phyloP scores from a whole-genome alignment of 495 filamentous ascomycete species.

The Rhypophila decipiens region DNA sequence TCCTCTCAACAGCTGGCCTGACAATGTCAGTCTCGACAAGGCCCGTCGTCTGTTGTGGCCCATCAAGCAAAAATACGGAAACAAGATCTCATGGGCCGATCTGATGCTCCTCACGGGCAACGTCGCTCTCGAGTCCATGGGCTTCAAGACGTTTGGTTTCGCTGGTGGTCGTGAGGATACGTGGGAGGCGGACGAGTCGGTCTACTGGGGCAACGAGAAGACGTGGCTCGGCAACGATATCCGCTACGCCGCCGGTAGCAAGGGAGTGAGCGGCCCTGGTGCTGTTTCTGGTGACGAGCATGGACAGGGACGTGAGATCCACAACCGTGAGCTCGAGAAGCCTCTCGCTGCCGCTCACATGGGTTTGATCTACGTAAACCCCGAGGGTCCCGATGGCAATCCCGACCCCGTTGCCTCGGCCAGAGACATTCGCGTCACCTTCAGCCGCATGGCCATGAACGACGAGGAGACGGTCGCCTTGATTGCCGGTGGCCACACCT shows the following conservation, averaged over 20 bases:
- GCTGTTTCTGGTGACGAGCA: conserved; percentile 41
- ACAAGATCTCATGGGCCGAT: conserved; percentile 74
- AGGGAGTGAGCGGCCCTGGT: conserved; percentile 36
- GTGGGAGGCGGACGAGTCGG: conserved; percentile 65
- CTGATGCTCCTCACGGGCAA: conserved; percentile 63
- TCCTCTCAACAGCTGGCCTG: conserved; percentile 73
- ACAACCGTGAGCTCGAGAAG: conserved; percentile 54
- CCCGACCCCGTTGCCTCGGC: conserved; percentile 62
- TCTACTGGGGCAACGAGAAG: conserved; percentile 68
- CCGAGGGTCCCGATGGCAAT: conserved; percentile 63
- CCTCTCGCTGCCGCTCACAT: conserved; percentile 62
- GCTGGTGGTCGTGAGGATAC: conserved; percentile 62
- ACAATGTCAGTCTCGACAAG: conserved; percentile 72
- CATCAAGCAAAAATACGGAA: conserved; percentile 75
- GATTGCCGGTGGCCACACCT: conserved; percentile 68
- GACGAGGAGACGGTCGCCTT: conserved; percentile 71
- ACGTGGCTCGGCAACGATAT: conserved; percentile 65
- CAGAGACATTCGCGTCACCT: conserved; percentile 62
- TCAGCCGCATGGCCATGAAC: conserved; percentile 71
- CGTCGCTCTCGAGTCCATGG: conserved; percentile 69
- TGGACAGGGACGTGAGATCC: conserved; percentile 44
- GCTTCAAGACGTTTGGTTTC: conserved; percentile 66
- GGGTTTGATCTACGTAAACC: conserved; percentile 74
- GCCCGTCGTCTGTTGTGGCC: conserved; percentile 70
- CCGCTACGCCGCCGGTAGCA: conserved; percentile 49